phyloP scores from a whole-genome alignment of 2,329 filamentous ascomycete species.

The Aspergillus nomiae region DNA sequence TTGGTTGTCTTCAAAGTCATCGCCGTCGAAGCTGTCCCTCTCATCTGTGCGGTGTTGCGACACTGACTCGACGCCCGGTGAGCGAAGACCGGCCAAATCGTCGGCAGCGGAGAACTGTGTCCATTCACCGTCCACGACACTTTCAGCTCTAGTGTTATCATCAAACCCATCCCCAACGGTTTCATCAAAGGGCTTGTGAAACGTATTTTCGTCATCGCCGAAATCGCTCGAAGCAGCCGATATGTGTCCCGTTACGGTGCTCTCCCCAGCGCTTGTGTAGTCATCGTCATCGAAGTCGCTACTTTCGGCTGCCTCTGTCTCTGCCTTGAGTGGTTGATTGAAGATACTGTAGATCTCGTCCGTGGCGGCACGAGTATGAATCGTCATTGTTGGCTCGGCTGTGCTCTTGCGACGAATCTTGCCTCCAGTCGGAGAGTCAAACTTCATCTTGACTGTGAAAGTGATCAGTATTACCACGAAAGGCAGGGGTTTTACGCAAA shows the following conservation, averaged over 20 bases:
- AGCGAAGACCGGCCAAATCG: conserved; percentile 27
- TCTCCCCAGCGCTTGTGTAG: conserved; percentile 85
- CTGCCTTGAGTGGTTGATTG: conserved; percentile 73
- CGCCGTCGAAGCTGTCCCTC: conserved; percentile 31
- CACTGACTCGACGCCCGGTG: conserved; percentile 25
- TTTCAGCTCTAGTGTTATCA: conserved; percentile 52
- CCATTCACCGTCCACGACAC: conserved; percentile 71
- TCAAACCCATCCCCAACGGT: conserved; percentile 48
- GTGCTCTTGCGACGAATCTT: conserved; percentile 79
- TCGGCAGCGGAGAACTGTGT: conserved; percentile 81
- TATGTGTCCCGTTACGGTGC: conserved; percentile 74
- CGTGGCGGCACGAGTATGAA: conserved; percentile 91
- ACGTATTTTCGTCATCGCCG: conserved; percentile 59
- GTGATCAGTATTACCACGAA: neutral
- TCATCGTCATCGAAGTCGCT: conserved; percentile 68
- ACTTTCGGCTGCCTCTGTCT: conserved; percentile 60
- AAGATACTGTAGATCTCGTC: conserved; percentile 98
- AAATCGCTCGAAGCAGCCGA: conserved; percentile 66
- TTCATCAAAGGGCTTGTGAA: conserved; percentile 44
- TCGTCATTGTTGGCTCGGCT: conserved; percentile 92
- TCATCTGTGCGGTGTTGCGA: conserved; percentile 19
- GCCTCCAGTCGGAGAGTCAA: conserved; percentile 83
- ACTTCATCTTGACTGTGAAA: conserved; percentile 78
- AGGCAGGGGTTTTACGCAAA: neutral
- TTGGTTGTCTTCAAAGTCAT: conserved; percentile 38